These are phyloP conservation scores for Xylariaceae sp. DNA, from an alignment of 2,329 filamentous ascomycete species.

Conservation along the genomic window DNA sequence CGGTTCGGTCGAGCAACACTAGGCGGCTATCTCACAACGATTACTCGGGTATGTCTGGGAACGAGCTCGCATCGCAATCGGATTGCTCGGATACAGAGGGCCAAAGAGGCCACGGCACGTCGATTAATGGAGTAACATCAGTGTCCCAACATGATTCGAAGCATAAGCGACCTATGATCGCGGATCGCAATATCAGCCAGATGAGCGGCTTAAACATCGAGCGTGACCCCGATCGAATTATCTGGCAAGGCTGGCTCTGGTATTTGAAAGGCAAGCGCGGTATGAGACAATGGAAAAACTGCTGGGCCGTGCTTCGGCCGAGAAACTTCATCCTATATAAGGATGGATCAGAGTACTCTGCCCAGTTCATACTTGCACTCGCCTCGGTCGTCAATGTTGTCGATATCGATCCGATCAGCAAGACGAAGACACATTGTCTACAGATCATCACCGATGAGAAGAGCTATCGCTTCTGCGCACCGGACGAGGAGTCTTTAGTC, in stretches of 20 bases:
- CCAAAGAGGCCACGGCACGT: conserved; percentile 46
- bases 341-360: conserved; percentile 84
- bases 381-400: conserved; percentile 81
- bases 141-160: conserved; percentile 29
- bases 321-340: conserved; percentile 89
- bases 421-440: conserved; percentile 79
- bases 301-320: conserved; percentile 87
- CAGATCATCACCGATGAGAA: conserved; percentile 94
- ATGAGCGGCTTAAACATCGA: conserved; percentile 54
- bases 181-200: conserved; percentile 58
- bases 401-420: conserved; percentile 83
- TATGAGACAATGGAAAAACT: conserved; percentile 87
- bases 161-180: conserved; percentile 32
- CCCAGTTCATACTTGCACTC: conserved; percentile 76
- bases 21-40: conserved; percentile 61
- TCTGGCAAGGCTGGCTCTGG: conserved; percentile 89
- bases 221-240: conserved; percentile 77
- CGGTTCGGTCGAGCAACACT: conserved; percentile 27
- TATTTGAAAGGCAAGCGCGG: conserved; percentile 78
- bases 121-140: conserved; percentile 43
- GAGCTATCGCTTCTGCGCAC: conserved; percentile 70
- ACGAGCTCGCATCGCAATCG: conserved; percentile 73
- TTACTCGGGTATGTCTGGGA: conserved; percentile 60
- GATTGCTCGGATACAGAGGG: conserved; percentile 75
- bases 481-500: conserved; percentile 76